Percentiles rank a stretch among this genome's conserved stretches.
Evolutionary conservation across 768 basidiomycete species (phyloP).

Genomic region (Chlorophyllum brunneum): DNA sequence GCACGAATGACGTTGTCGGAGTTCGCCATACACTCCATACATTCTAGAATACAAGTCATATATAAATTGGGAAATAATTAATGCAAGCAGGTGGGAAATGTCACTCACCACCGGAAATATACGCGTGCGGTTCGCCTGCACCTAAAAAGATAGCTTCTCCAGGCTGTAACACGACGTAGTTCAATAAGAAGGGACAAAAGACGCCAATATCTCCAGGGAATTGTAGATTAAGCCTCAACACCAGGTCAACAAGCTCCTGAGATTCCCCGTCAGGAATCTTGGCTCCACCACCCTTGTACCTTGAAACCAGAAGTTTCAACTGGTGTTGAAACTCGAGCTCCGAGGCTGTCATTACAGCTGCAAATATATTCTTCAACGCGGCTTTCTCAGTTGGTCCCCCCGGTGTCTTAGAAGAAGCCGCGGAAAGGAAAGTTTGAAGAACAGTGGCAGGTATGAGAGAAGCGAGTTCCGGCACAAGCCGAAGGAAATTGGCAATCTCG

Average conservation of each 20-base stretch:
- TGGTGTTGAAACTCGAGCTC: constrained; percentile 45
- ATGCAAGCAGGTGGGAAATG: background rate
- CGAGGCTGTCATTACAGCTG: constrained; percentile 81
- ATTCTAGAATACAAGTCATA: constrained; percentile 50
- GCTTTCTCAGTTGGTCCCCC: constrained; percentile 48
- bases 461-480: constrained; percentile 70
- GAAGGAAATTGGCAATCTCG: constrained; percentile 65
- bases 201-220: constrained; percentile 93
- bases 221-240: constrained; percentile 60
- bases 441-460: constrained; percentile 61
- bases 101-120: constrained; percentile 80
- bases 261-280: constrained; percentile 32
- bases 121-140: constrained; percentile 96
- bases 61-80: background rate
- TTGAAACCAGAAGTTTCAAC: constrained; percentile 51
- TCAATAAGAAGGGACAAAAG: constrained; percentile 87
- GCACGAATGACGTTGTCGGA: constrained; percentile 99
- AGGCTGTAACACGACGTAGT: constrained; percentile 72
- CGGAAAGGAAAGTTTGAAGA: constrained; percentile 44
- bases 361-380: constrained; percentile 74
- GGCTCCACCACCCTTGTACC: constrained; percentile 51
- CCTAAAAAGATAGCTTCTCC: constrained; percentile 94
- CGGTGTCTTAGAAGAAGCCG: constrained; percentile 39
- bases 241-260: constrained; percentile 52
- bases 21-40: constrained; percentile 99